phyloP scores from a whole-genome alignment of 345 rosid genomes.

The Citrus inodora region DNA sequence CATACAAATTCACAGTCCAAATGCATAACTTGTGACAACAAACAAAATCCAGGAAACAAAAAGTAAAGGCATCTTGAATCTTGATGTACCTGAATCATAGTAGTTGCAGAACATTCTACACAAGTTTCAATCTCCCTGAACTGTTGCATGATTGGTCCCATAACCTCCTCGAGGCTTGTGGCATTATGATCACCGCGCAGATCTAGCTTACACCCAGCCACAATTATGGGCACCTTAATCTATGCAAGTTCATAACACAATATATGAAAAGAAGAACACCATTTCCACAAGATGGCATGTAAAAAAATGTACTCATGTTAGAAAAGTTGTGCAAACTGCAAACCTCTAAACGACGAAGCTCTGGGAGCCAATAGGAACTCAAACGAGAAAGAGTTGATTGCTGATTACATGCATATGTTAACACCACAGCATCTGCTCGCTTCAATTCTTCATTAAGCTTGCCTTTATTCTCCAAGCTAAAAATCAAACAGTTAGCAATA shows the following conservation, averaged over 20 bases:
- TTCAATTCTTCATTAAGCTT: conserved; percentile 74
- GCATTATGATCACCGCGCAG: conserved; percentile 58
- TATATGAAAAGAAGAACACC: background rate
- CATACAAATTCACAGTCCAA: background rate
- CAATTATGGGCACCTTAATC: conserved; percentile 73
- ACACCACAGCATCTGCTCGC: conserved; percentile 70
- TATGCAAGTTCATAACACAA: conserved; percentile 12
- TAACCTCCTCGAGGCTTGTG: conserved; percentile 54
- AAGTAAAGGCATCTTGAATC: background rate
- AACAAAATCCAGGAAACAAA: background rate
- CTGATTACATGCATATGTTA: conserved; percentile 78
- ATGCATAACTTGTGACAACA: background rate
- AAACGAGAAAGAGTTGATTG: conserved; percentile 58
- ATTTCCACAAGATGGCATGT: background rate
- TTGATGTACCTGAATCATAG: conserved; percentile 56
- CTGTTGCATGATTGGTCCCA: conserved; percentile 79
- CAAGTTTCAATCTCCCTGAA: conserved; percentile 84
- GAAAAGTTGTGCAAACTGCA: background rate
- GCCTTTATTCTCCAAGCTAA: conserved; percentile 63
- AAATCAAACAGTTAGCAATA: conserved; percentile 7
- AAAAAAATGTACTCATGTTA: background rate
- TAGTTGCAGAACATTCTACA: conserved; percentile 78
- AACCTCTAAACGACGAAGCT: conserved; percentile 73
- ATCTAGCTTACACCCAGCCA: conserved; percentile 89
- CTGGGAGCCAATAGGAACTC: conserved; percentile 69